Evolutionary conservation across 1,284 basidiomycete species (phyloP), one percentile per base, ranked within the genome.

Genomic region (Paramarasmius palmivorus): DNA sequence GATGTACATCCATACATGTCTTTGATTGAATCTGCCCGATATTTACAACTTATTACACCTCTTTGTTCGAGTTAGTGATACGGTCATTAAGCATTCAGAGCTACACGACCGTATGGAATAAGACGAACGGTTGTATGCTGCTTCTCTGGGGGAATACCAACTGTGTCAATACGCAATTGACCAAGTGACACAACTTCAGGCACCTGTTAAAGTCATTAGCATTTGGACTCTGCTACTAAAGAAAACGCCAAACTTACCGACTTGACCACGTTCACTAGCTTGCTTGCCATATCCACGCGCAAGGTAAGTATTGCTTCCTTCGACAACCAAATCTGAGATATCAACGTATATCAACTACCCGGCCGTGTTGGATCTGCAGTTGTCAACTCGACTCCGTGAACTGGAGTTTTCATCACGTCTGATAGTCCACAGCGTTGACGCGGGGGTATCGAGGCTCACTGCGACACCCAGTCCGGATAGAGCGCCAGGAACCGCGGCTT

Each of bases 401-500:
- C 22, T 38, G 20, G 41, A 34, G 17, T 37, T 40, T 22, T 53
- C 50, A 12, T 54, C 8, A 12, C 59, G 57, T 12, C 55, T 52
- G 25, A 61, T 46, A 34, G 48, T 49, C 22, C 53, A 61, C 6
- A 61, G 45, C n/a, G 45, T 51, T 23, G 50, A 17, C 0, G 53
- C 52, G 17, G 53, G n/a, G 15, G 55, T 46, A 34, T 54, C 50
- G 25, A 50, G 26, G 29, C 52, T 49, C 19, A 47, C 51, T 17
- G 59, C 55, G 19, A 59, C 57, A n/a, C 55, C 55, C 35, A 61
- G 49, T 46, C n/a, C 19, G 25, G 17, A n/a, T n/a, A 61, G 50
- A 4, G 57, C 55, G 34, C 4, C 49, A 2, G 59, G 50, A 8
- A 61, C 53, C 14, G 50, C 51, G 8, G 39, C 50, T 42, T 58